Conservation (phyloP, 2,329 filamentous ascomycete species). For the Penicillium verrucosum region DNA sequence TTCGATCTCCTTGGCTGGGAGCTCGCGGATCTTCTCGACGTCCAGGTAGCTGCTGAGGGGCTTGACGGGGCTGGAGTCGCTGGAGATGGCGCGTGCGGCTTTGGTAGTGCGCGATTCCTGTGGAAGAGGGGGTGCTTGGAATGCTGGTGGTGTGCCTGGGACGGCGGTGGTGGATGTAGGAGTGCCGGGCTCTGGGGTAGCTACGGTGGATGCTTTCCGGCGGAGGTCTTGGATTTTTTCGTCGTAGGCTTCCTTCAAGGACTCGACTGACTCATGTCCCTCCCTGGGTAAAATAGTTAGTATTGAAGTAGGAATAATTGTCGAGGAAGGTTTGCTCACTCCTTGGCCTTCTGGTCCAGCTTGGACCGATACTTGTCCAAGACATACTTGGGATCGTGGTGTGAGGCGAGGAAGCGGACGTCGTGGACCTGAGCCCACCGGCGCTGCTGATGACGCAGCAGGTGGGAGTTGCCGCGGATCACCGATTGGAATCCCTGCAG, state of each 20-base stretch:
- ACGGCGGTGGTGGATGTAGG: conserved; percentile 23
- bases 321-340: conserved; percentile 42
- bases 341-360: conserved; percentile 74
- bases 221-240: conserved; percentile 75
- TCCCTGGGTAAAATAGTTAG: conserved; percentile 55
- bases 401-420: conserved; percentile 82
- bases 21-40: conserved; percentile 68
- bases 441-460: conserved; percentile 55
- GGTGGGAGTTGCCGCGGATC: conserved; percentile 28
- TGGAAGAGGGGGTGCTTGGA: conserved; percentile 37
- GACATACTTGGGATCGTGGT: conserved; percentile 62
- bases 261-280: conserved; percentile 58
- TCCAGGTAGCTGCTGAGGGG: conserved; percentile 70
- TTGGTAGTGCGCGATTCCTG: conserved; percentile 32
- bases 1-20: conserved; percentile 79
- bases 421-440: conserved; percentile 92
- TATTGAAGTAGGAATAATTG: not conserved
- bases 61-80: conserved; percentile 56
- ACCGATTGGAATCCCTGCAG: conserved; percentile 51
- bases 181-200: conserved; percentile 45
- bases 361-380: conserved; percentile 85
- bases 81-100: conserved; percentile 44
- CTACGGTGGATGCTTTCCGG: conserved; percentile 60
- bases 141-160: conserved; percentile 38
- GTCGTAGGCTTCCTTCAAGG: conserved; percentile 74